phyloP scores from a whole-genome alignment of 2,329 filamentous ascomycete genomes.

The Cladophialophora chaetospira region DNA sequence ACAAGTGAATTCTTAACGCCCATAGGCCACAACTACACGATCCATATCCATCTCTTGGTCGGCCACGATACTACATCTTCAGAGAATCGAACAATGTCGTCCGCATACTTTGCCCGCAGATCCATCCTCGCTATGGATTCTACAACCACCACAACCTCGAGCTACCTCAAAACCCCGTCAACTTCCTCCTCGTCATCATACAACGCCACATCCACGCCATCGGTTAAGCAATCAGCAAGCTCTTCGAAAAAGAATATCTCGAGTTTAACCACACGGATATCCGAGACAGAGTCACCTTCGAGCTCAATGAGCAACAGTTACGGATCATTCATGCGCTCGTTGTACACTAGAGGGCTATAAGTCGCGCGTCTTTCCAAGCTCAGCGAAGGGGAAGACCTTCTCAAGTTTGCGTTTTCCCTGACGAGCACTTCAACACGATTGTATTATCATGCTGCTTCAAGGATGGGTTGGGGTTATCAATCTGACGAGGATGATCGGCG shows the following conservation, averaged over 20 bases:
- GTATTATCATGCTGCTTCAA: too few species aligned
- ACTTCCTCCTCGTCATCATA: constrained; percentile 6
- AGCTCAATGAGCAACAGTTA: constrained; percentile 14
- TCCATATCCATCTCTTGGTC: too few species aligned
- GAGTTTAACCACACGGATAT: not conserved
- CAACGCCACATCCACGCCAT: not conserved
- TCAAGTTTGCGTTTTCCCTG: too few species aligned
- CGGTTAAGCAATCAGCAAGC: not conserved
- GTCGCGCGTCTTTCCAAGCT: not conserved
- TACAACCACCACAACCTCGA: not conserved
- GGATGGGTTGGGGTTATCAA: too few species aligned
- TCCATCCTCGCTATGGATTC: constrained; percentile 15
- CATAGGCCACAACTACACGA: too few species aligned
- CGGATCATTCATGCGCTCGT: constrained; percentile 13
- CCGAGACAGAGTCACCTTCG: constrained; percentile 9
- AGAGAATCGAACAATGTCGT: constrained; percentile 5
- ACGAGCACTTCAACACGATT: too few species aligned
- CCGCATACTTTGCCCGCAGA: constrained; percentile 17
- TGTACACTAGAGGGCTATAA: constrained; percentile 8
- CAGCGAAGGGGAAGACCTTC: not conserved
- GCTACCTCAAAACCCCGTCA: not conserved
- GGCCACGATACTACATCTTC: not conserved
- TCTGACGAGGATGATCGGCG: too few species aligned
- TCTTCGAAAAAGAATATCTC: not conserved
- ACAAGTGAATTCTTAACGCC: not conserved